phyloP scores from a whole-genome alignment of 768 basidiomycete species.

The Psilocybe tampanensis region DNA sequence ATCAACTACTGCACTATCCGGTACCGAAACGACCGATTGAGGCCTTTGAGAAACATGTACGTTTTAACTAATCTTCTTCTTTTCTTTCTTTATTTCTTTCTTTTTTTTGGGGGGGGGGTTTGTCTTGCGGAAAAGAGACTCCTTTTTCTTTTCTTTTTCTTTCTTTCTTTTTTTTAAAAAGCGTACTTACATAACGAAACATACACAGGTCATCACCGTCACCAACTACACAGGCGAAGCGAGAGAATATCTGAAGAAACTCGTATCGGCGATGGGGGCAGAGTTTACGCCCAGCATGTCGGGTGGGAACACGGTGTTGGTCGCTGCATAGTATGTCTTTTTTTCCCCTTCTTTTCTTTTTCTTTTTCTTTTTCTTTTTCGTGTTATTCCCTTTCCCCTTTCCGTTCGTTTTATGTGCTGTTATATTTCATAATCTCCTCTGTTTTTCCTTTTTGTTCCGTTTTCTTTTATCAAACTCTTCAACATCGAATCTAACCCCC shows the following conservation, averaged over 20 bases:
- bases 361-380: background rate
- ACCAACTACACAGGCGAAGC: slow-evolving; percentile 89
- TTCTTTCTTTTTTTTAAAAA: background rate
- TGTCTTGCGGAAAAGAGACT: slow-evolving; percentile 6
- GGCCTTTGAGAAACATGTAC: slow-evolving; percentile 62
- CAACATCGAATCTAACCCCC: too few relatives aligned
- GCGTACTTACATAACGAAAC: background rate
- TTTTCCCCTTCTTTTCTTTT: background rate
- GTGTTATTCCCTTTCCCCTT: background rate
- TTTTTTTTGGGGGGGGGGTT: background rate
- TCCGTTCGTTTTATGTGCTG: background rate
- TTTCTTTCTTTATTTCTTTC: slow-evolving; percentile 1
- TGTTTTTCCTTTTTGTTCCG: background rate
- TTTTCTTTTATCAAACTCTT: too few relatives aligned
- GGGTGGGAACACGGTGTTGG: slow-evolving; percentile 72
- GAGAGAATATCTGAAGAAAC: slow-evolving; percentile 84
- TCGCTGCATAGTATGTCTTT: slow-evolving; percentile 77
- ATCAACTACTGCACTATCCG: slow-evolving; percentile 86
- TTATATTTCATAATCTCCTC: too few relatives aligned
- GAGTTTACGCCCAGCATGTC: slow-evolving; percentile 84
- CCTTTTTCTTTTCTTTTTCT: background rate
- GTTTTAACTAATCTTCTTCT: slow-evolving; percentile 25
- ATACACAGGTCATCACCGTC: slow-evolving; percentile 73
- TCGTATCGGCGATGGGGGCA: slow-evolving; percentile 78
- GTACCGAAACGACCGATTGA: slow-evolving; percentile 62